Base-by-base conservation (phyloP, 257 asterid species). In the Ilex aquifolium region DNA sequence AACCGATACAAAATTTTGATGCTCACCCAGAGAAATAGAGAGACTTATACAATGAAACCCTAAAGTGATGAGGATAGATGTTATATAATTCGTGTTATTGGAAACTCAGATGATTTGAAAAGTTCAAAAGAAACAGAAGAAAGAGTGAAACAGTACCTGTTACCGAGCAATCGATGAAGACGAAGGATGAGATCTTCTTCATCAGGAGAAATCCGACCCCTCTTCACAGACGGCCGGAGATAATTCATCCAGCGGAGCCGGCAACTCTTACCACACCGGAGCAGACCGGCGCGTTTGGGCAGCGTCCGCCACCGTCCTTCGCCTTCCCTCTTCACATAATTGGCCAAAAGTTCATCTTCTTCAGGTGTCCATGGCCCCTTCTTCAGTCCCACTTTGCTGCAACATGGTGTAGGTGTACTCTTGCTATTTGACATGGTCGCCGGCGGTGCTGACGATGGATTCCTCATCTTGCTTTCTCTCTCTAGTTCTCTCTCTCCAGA, bases 111-210 rank as follows among this genome's bases (percentile, higher is more conserved):
- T 36, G 8, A 36, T 4, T 4, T 8, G 8, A 4, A 36, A 27
- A 7, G 14, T 36, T 31, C 27, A 63, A 49, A 59, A 15, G 7
- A 27, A 2, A 27, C 29, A 39, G 11, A 21, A 55, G 3, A 46
- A 39, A 13, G 8, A 16, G 6, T 17, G 11, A 14, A n/a, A 10
- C 2, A 14, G 27, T 8, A 12, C 95, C 95, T 76, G 78, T 88
- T 88, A 31, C 96, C 95, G 31, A 88, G 88, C 55, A 85, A 91
- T 60, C 89, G 91, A 79, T 88, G 96, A 65, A 88, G 95, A 60
- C 95, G 91, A 59, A 88, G 79, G 39, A 88, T 88, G 80, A 88
- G 91, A 67, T 88, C 91, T 61, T 88, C 96, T 57, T 88, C 96
- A 46, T 83, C 91, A 0, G 82, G 53, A 31, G 91, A 59, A 76